Conservation (phyloP, 495 filamentous ascomycete genomes). For the Aspergillus funiculosus region DNA sequence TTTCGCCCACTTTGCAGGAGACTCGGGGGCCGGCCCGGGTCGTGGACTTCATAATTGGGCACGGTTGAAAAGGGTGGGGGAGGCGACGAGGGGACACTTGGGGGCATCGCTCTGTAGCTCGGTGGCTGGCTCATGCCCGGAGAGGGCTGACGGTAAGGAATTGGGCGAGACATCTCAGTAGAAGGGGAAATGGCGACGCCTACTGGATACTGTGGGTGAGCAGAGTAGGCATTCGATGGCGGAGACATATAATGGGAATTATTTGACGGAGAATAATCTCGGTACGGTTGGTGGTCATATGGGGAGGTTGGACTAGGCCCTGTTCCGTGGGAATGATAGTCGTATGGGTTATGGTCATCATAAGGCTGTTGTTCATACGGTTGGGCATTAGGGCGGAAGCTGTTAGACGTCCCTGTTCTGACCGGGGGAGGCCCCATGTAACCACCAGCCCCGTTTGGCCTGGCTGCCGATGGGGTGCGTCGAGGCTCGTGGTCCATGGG, state of each 20-base stretch:
- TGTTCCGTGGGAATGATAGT: constrained; percentile 17
- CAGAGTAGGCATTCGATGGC: constrained; percentile 26
- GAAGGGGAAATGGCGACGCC: constrained; percentile 5
- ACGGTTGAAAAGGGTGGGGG: constrained; percentile 31
- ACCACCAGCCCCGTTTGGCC: constrained; percentile 9
- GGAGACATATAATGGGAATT: constrained; percentile 17
- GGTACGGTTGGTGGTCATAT: constrained; percentile 28
- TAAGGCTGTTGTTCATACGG: no score
- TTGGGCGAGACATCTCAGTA: constrained; percentile 16
- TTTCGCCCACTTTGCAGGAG: constrained; percentile 40
- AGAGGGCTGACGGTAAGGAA: constrained; percentile 28
- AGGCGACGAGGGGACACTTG: constrained; percentile 29
- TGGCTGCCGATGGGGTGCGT: constrained; percentile 19
- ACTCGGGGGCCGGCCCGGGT: constrained; percentile 38
- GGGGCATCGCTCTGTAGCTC: constrained; percentile 23
- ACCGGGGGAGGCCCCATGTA: constrained; percentile 18
- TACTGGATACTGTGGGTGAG: constrained; percentile 17
- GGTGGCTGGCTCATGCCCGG: constrained; percentile 21
- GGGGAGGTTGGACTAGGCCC: constrained; percentile 23
- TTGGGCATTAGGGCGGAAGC: constrained; percentile 10
- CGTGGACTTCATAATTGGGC: constrained; percentile 21
- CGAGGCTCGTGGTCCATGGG: constrained; percentile 24
- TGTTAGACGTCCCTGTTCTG: constrained; percentile 13
- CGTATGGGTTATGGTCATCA: constrained; percentile 18
- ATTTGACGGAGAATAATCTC: constrained; percentile 21